Base-by-base conservation (phyloP, 345 rosid species). In the Kernera saxatilis region DNA sequence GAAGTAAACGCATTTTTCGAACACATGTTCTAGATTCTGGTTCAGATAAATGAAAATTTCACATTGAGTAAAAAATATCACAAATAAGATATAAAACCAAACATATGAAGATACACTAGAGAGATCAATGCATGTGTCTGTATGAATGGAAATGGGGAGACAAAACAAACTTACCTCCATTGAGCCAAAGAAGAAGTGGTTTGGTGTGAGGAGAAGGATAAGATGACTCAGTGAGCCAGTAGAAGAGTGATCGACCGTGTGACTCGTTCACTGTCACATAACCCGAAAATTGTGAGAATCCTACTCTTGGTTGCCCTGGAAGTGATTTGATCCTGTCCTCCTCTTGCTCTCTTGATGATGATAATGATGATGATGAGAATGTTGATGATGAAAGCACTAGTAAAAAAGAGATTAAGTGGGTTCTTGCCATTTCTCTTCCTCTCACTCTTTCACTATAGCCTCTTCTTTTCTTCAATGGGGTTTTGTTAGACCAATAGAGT, bases 111-210 rank as follows among this genome's bases (percentile, higher is more conserved):
- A 30, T 21, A 21, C 13, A 45, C 21, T 18, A 32, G 17, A 64
- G 29, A 48, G 1, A 57, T 30, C 5, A 12, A 45, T 64, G 18
- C 29, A 19, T 22, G 10, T 14, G n/a, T 30, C 15, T 52, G 12
- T 36, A 29, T 29, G 14, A 32, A 43, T 15, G 7, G 30, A 62
- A 13, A 21, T 1, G 32, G 6, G 1, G 22, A 12, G 3, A 22
- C 25, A 62, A 32, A 35, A 18, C 6, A 73, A 36, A 81, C 81
- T 79, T 73, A 91, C 98, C 97, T 87, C 97, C 97, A 81, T 91
- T 93, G 81, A 93, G 97, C 98, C 97, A 93, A 32, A 93, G 92
- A 77, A 91, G 79, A 43, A 93, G 96, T 23, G 98, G 98, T 66
- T 89, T 91, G 15, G 70, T 73, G 49, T 73, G 64, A 21, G 92